A percentile compares a stretch with the other conserved stretches of the same genome.
These are phyloP conservation scores for Neurospora pannonica DNA, from an alignment of 495 filamentous ascomycete species.

Conservation along the genomic window DNA sequence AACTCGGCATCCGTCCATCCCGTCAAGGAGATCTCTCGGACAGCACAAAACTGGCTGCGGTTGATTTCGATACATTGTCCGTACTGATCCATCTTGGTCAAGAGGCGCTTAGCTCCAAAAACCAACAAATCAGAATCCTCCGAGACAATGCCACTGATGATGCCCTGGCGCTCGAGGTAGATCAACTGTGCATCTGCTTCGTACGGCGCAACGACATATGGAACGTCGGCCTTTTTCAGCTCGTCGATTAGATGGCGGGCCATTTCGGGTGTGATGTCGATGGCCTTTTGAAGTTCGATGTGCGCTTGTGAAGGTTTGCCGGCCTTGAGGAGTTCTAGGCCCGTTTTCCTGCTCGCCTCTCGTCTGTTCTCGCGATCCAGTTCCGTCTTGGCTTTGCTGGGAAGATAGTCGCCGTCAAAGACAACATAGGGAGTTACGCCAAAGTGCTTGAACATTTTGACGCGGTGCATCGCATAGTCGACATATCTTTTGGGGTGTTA, in stretches of 20 bases:
- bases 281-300: slow-evolving; percentile 82
- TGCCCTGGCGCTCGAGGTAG: slow-evolving; percentile 77
- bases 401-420: slow-evolving; percentile 93
- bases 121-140: slow-evolving; percentile 96
- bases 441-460: slow-evolving; percentile 86
- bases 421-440: slow-evolving; percentile 88
- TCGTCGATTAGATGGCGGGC: slow-evolving; percentile 86
- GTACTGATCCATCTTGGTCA: slow-evolving; percentile 92
- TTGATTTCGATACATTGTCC: slow-evolving; percentile 90
- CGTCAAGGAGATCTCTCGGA: slow-evolving; percentile 75
- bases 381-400: slow-evolving; percentile 93
- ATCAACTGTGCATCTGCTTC: slow-evolving; percentile 95
- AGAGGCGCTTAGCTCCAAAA: slow-evolving; percentile 79
- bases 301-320: slow-evolving; percentile 75
- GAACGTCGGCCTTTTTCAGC: slow-evolving; percentile 65
- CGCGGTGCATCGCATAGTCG: slow-evolving; percentile 82
- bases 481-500: slow-evolving; percentile 52
- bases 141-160: slow-evolving; percentile 80
- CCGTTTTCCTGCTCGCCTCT: slow-evolving; percentile 61
- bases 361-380: slow-evolving; percentile 56
- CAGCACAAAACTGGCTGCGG: slow-evolving; percentile 76
- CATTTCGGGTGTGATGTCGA: slow-evolving; percentile 96
- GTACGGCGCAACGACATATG: slow-evolving; percentile 92
- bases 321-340: slow-evolving; percentile 69
- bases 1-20: slow-evolving; percentile 92